Evolutionary conservation across 306 rosid species (phyloP), one percentile per base, ranked within the genome.

Genomic region (Phaseolus lunatus): DNA sequence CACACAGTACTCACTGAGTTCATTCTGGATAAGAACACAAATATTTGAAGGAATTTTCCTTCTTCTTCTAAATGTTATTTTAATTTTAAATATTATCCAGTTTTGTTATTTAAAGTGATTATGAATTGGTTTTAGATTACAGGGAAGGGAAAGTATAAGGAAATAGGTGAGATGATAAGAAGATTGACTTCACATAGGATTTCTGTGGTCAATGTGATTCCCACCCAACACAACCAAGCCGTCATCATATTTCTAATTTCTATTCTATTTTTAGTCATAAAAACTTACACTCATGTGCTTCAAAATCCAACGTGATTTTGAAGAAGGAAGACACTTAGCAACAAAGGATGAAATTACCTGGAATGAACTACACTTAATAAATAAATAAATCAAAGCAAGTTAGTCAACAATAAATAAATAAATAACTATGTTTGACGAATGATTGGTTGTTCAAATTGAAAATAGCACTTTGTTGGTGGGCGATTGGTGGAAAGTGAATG

Each of bases 91-190:
- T 6, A 33, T 6, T 33, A 33, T 33, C 8, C 39, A 33, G 0
- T 33, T 33, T 33, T 33, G 7, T 33, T 33, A 33, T 6, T 33
- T 31, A 0, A 33, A 33, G 1, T 31, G 5, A 33, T 33, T 33
- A 33, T 33, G 5, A 0, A 0, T 7, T 33, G 6, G 39, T 33
- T 1, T 33, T 33, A 8, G 44, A 12, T 12, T 43, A 43, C 11
- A 43, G 48, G 14, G 44, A 39, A 0, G 56, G 35, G 87, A 84
- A 84, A 67, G 37, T 27, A 67, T 80, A 29, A 72, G 80, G 87
- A 84, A 84, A 76, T 57, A 31, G 16, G 68, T 44, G 19, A 39
- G 4, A 9, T 19, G 53, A 75, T 76, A 48, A 5, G 41, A 69
- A 41, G 64, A 20, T 50, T 70, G 78, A 64, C 73, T 64, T 22